These are phyloP conservation scores for Aurinia saxatilis DNA, from an alignment of 345 rosid species.

Conservation along the genomic window DNA sequence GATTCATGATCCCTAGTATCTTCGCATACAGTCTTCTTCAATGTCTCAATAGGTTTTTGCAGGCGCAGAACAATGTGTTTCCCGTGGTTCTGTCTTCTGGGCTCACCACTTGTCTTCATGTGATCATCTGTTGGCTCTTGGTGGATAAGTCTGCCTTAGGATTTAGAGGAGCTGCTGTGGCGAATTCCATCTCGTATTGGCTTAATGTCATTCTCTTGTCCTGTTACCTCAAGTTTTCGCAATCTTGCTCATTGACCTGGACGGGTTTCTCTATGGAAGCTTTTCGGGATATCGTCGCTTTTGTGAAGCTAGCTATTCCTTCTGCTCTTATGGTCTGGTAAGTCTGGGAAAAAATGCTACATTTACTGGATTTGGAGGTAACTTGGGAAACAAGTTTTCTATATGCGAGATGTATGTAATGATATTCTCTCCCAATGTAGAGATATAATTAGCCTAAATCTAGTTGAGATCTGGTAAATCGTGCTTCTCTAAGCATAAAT, in stretches of 20 bases:
- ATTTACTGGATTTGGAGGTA: too few species aligned
- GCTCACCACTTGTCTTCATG: constrained; percentile 8
- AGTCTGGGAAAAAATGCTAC: too few species aligned
- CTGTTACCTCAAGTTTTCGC: constrained; percentile 25
- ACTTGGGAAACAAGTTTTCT: too few species aligned
- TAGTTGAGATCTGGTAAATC: neutral
- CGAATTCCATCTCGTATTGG: constrained; percentile 23
- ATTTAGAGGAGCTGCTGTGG: constrained; percentile 27
- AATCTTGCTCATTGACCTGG: constrained; percentile 35
- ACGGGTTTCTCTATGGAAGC: constrained; percentile 35
- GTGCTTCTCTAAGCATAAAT: neutral
- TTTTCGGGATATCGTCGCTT: constrained; percentile 5
- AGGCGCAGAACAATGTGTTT: too few species aligned
- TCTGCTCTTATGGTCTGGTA: constrained; percentile 46
- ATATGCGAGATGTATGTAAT: too few species aligned
- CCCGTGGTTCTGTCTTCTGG: constrained; percentile 36
- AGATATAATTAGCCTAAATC: too few species aligned
- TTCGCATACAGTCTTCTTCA: constrained; percentile 52
- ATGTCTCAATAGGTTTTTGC: constrained; percentile 54
- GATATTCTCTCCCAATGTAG: neutral
- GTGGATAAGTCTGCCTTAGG: constrained; percentile 25
- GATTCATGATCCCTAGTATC: constrained; percentile 58
- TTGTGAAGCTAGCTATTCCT: constrained; percentile 36
- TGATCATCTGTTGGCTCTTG: constrained; percentile 17
- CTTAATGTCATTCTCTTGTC: constrained; percentile 23